Percentiles rank a stretch among this genome's conserved stretches.
These are phyloP conservation scores for Tolypocladium inflatum DNA, from an alignment of 2,329 filamentous ascomycete genomes.

Conservation along the genomic window DNA sequence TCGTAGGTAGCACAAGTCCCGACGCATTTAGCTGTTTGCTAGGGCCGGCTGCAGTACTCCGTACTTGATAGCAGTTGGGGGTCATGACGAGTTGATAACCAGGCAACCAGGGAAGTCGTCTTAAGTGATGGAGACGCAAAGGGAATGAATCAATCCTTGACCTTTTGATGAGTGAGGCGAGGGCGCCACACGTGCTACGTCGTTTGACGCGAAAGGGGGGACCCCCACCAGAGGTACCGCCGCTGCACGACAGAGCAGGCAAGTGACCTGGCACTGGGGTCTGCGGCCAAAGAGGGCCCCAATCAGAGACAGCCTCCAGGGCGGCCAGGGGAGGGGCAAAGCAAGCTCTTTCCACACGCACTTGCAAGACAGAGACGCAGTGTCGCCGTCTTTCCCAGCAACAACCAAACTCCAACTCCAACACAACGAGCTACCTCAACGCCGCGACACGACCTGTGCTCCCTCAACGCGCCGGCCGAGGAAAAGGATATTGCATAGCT, in stretches of 20 bases:
- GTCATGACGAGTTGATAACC: neutral
- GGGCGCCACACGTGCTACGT: neutral
- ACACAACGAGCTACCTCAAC: neutral
- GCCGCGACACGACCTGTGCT: neutral
- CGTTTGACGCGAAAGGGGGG: neutral
- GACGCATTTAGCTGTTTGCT: neutral
- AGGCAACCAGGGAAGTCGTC: neutral
- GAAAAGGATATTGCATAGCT: neutral
- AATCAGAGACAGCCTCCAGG: neutral
- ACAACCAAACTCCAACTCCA: neutral
- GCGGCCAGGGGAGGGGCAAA: neutral
- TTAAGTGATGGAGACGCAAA: too few species aligned
- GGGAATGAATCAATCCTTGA: too few species aligned
- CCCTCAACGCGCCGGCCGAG: neutral
- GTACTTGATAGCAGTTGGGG: neutral
- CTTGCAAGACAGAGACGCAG: neutral
- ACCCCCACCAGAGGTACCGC: neutral
- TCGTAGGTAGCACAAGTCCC: too few species aligned
- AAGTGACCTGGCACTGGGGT: neutral
- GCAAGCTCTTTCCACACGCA: neutral
- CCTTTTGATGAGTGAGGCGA: too few species aligned
- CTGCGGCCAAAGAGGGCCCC: neutral
- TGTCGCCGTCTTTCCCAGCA: neutral
- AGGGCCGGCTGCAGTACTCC: neutral
- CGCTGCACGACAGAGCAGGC: neutral